A percentile compares a stretch with the other conserved stretches of the same genome.
phyloP scores from a whole-genome alignment of 176 grass and related monocot genomes.

The Musa schizocarpa region DNA sequence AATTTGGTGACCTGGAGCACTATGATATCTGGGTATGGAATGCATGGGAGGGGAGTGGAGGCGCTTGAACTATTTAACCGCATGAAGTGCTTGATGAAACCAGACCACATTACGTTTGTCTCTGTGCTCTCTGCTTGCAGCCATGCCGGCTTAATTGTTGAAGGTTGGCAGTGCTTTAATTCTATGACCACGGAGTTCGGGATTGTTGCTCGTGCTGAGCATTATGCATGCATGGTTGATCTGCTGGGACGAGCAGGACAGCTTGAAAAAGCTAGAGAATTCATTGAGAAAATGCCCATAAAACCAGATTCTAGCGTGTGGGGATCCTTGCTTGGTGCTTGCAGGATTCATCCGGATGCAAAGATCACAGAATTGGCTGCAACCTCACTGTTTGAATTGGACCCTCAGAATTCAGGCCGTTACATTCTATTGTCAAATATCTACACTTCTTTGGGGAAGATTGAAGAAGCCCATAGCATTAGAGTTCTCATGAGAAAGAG shows the following conservation, averaged over 20 bases:
- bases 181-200: conserved; percentile 18
- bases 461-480: conserved; percentile 19
- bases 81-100: conserved; percentile 16
- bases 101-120: conserved; percentile 20
- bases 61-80: conserved; percentile 14
- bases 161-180: conserved; percentile 26
- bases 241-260: conserved; percentile 23
- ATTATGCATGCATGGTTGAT: conserved; percentile 27
- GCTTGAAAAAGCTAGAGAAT: conserved; percentile 21
- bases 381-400: conserved; percentile 19
- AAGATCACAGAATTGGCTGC: conserved; percentile 23
- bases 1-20: conserved; percentile 27
- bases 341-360: conserved; percentile 25
- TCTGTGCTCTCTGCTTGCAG: conserved; percentile 24
- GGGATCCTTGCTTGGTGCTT: conserved; percentile 31
- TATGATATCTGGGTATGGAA: conserved; percentile 30
- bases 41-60: conserved; percentile 20
- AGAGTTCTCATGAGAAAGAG: conserved; percentile 13
- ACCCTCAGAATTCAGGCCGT: conserved; percentile 20
- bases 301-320: conserved; percentile 26
- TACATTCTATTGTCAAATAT: conserved; percentile 24
- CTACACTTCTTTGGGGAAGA: conserved; percentile 25
- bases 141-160: conserved; percentile 15
- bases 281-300: conserved; percentile 23
- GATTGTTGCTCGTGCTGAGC: conserved; percentile 11